phyloP scores from a whole-genome alignment of 2,329 filamentous ascomycete genomes.

The Talaromyces islandicus region DNA sequence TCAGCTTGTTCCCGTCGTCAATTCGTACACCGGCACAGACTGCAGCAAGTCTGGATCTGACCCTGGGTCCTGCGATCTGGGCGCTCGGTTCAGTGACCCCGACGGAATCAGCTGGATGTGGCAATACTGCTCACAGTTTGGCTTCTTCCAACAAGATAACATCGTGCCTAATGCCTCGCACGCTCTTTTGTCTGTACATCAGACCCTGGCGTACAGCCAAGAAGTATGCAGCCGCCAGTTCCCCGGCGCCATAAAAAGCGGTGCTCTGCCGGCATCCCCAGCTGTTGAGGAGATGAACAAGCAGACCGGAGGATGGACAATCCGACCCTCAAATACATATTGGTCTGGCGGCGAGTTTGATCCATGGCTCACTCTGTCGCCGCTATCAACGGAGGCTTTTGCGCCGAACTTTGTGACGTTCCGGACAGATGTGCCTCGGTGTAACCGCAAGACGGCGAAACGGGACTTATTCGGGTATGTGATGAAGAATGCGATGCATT shows the following conservation, averaged over 20 bases:
- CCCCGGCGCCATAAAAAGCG: constrained; percentile 32
- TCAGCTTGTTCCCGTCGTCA: constrained; percentile 30
- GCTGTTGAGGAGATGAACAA: constrained; percentile 34
- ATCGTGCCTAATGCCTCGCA: constrained; percentile 30
- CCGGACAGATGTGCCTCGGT: constrained; percentile 39
- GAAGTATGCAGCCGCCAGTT: constrained; percentile 46
- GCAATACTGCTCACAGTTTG: constrained; percentile 51
- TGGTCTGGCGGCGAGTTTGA: constrained; percentile 48
- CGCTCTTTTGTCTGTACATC: constrained; percentile 43
- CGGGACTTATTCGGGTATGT: constrained; percentile 45
- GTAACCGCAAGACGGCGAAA: constrained; percentile 30
- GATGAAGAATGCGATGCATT: constrained; percentile 42
- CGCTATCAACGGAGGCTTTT: constrained; percentile 35
- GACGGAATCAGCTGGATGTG: constrained; percentile 42
- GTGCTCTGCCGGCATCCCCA: constrained; percentile 39
- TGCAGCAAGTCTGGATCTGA: constrained; percentile 27
- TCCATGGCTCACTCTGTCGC: constrained; percentile 46
- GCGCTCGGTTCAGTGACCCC: constrained; percentile 28
- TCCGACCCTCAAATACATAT: constrained; percentile 48
- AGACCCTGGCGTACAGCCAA: constrained; percentile 39
- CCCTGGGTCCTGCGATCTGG: constrained; percentile 33
- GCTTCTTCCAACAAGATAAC: constrained; percentile 46
- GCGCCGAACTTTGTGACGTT: constrained; percentile 32
- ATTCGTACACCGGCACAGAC: constrained; percentile 34
- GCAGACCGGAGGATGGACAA: constrained; percentile 45